Evolutionary conservation across 163 green algal genomes (phyloP).

Genomic region (Trebouxia gelatinosa): DNA sequence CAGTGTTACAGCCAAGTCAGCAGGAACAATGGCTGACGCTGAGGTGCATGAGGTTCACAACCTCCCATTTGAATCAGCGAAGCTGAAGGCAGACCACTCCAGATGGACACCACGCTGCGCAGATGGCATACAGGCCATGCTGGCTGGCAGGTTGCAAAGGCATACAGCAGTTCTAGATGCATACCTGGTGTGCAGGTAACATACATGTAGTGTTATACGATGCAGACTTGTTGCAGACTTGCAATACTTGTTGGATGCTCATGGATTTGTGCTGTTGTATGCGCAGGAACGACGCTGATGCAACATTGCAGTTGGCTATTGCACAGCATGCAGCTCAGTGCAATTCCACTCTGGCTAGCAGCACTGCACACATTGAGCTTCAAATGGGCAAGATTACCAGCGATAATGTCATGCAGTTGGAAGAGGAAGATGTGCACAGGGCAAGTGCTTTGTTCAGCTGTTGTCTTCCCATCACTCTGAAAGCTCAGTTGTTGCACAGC

Average conservation of each 20-base stretch:
- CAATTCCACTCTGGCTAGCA: conserved; percentile 28
- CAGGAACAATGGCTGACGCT: no score
- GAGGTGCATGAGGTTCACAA: conserved; percentile 20
- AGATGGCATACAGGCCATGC: conserved; percentile 12
- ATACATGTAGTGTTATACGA: not conserved
- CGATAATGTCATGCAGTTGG: conserved; percentile 47
- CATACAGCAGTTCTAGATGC: conserved; percentile 10
- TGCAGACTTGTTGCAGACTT: not conserved
- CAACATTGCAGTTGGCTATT: conserved; percentile 39
- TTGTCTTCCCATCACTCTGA: no score
- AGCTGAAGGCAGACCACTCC: conserved; percentile 5
- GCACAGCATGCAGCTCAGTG: conserved; percentile 24
- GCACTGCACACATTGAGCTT: not conserved
- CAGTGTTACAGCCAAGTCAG: no score
- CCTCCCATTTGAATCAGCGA: conserved; percentile 19
- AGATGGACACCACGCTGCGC: not conserved
- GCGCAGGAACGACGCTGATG: conserved; percentile 29
- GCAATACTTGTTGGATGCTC: not conserved
- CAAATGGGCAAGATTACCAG: conserved; percentile 12
- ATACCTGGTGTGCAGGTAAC: conserved; percentile 1
- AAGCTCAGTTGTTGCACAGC: no score
- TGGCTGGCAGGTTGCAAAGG: not conserved
- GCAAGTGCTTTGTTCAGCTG: no score
- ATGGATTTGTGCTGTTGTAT: not conserved
- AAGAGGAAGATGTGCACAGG: conserved; percentile 47